phyloP scores from a whole-genome alignment of 2,329 filamentous ascomycete genomes.

The Verticillium longisporum region DNA sequence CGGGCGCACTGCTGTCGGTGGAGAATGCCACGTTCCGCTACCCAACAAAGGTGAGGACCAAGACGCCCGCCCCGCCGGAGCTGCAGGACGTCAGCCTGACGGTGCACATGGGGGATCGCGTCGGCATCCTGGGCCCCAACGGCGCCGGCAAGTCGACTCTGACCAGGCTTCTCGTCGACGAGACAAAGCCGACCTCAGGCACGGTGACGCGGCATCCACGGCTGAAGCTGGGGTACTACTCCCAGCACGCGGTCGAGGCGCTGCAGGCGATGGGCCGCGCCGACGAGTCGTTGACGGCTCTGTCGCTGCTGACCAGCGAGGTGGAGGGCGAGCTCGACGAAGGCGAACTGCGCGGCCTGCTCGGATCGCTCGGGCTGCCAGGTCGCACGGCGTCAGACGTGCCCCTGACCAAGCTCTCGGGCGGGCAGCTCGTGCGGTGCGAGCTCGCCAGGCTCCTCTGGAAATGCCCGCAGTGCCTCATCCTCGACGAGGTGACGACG shows the following conservation, averaged over 20 bases:
- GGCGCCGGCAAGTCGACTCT: constrained; percentile 78
- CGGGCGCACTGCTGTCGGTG: constrained; percentile 64
- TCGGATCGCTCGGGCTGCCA: constrained; percentile 63
- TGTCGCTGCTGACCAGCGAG: constrained; percentile 54
- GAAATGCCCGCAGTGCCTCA: constrained; percentile 61
- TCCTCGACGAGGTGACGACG: constrained; percentile 78
- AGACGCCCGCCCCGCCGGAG: constrained; percentile 31
- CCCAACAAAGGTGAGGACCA: constrained; percentile 18
- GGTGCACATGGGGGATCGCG: constrained; percentile 64
- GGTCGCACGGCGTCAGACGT: constrained; percentile 68
- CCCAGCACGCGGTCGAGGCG: constrained; percentile 69
- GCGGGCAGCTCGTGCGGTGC: constrained; percentile 65
- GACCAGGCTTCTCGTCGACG: constrained; percentile 61
- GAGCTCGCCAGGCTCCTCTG: constrained; percentile 65
- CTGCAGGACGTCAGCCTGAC: constrained; percentile 61
- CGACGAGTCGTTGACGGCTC: constrained; percentile 52
- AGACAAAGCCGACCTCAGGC: constrained; percentile 51
- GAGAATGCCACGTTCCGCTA: constrained; percentile 66
- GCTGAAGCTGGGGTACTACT: constrained; percentile 68
- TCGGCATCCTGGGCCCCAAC: constrained; percentile 74
- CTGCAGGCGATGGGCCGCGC: constrained; percentile 45
- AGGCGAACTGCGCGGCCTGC: constrained; percentile 58
- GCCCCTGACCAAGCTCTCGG: constrained; percentile 65
- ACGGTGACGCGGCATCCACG: constrained; percentile 60
- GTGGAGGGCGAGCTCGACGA: constrained; percentile 50